Conservation (phyloP, 257 asterid genomes). For the Jacaranda copaia region DNA sequence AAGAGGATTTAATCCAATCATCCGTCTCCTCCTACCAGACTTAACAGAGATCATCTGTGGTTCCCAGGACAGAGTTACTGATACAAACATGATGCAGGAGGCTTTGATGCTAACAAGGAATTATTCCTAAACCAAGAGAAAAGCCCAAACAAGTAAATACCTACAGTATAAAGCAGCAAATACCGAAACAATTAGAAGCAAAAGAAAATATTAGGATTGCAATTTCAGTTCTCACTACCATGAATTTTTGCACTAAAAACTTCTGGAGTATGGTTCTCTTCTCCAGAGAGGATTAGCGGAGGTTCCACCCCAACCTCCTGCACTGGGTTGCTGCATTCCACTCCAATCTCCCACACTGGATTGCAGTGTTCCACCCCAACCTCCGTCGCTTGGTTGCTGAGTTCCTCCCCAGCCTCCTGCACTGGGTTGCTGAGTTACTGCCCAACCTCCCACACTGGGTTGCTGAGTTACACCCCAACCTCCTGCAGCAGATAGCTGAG, state of each 20-base stretch:
- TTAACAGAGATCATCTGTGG: not conserved
- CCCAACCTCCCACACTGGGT: conserved; percentile 32
- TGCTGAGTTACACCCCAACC: conserved; percentile 27
- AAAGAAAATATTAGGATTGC: not conserved
- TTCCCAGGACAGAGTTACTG: not conserved
- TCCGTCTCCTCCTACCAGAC: not conserved
- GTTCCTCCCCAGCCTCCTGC: conserved; percentile 28
- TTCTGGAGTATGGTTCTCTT: not conserved
- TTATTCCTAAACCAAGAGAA: not conserved
- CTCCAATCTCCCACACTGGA: conserved; percentile 13
- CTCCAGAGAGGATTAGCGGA: not conserved
- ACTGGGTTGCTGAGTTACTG: not conserved
- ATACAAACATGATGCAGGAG: not conserved
- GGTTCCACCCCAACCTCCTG: conserved; percentile 20
- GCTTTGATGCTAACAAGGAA: not conserved
- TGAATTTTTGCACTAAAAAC: conserved; percentile 9
- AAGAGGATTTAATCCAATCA: not conserved
- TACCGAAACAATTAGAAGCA: not conserved
- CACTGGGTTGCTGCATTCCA: conserved; percentile 10
- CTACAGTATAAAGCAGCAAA: not conserved
- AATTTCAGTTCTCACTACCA: conserved; percentile 19
- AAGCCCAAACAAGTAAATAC: conserved; percentile 26
- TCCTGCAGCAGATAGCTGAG: conserved; percentile 1
- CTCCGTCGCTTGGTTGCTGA: not conserved
- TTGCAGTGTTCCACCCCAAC: conserved; percentile 21